Percentiles rank a stretch among this genome's conserved stretches.
These are phyloP conservation scores for Tulasnella sp. DNA, from an alignment of 768 basidiomycete genomes.

Conservation along the genomic window DNA sequence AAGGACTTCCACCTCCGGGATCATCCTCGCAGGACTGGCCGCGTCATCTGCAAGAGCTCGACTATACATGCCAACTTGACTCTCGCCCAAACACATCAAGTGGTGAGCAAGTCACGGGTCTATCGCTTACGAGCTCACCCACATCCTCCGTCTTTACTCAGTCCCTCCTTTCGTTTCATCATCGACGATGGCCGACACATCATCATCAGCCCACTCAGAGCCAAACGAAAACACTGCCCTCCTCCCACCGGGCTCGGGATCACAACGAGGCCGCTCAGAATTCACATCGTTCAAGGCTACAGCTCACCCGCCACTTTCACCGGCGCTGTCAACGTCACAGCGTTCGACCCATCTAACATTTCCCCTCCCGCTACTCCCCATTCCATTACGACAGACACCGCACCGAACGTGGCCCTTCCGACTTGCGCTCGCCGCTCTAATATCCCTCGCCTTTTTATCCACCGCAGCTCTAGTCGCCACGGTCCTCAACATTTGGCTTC, in stretches of 20 bases:
- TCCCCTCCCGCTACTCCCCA: not conserved
- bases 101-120: too few species aligned
- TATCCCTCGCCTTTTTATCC: not conserved
- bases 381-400: not conserved
- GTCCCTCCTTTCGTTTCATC: not conserved
- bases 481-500: conserved; percentile 3
- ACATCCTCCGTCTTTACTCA: not conserved
- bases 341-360: not conserved
- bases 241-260: conserved; percentile 14
- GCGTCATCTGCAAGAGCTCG: conserved; percentile 83
- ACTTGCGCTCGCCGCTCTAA: not conserved
- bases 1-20: too few species aligned
- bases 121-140: too few species aligned
- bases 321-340: not conserved
- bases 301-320: not conserved
- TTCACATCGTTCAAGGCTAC: not conserved
- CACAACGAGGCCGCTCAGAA: not conserved
- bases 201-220: not conserved
- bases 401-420: not conserved
- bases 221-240: conserved; percentile 18
- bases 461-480: not conserved
- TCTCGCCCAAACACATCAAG: too few species aligned
- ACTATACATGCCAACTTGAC: conserved; percentile 87
- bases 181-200: not conserved
- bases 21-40: too few species aligned